These are phyloP conservation scores for Fusarium austroafricanum DNA, from an alignment of 2,329 filamentous ascomycete species.

Conservation along the genomic window DNA sequence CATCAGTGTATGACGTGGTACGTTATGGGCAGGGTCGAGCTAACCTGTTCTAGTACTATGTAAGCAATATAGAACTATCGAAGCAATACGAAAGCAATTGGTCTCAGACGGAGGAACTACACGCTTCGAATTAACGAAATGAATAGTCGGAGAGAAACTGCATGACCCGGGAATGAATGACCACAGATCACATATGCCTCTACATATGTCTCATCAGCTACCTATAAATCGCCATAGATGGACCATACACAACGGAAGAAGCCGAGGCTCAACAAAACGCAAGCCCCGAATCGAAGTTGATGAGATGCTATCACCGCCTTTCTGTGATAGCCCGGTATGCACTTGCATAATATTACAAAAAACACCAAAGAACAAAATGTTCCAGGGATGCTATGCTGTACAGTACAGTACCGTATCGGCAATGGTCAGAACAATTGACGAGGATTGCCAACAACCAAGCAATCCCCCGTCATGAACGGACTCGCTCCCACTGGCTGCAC, in stretches of 20 bases:
- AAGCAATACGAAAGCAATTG: neutral
- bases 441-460: slow-evolving; percentile 11
- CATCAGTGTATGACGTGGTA: neutral
- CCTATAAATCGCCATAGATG: neutral
- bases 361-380: slow-evolving; percentile 11
- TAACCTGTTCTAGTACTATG: neutral
- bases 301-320: neutral
- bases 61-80: neutral
- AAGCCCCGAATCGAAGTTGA: neutral
- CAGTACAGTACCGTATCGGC: neutral
- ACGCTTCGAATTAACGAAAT: neutral
- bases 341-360: slow-evolving; percentile 6
- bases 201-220: neutral
- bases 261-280: neutral
- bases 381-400: neutral
- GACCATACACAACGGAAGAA: neutral
- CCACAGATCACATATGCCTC: neutral
- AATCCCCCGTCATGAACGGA: slow-evolving; percentile 16
- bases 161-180: neutral
- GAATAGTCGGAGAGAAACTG: too few relatives aligned
- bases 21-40: neutral
- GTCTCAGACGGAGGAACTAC: neutral
- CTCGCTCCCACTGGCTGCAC: slow-evolving; percentile 22
- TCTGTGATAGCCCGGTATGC: slow-evolving; percentile 20
- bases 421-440: neutral